phyloP scores from a whole-genome alignment of 352 stramenopile species.

The Phytopythium montanum region DNA sequence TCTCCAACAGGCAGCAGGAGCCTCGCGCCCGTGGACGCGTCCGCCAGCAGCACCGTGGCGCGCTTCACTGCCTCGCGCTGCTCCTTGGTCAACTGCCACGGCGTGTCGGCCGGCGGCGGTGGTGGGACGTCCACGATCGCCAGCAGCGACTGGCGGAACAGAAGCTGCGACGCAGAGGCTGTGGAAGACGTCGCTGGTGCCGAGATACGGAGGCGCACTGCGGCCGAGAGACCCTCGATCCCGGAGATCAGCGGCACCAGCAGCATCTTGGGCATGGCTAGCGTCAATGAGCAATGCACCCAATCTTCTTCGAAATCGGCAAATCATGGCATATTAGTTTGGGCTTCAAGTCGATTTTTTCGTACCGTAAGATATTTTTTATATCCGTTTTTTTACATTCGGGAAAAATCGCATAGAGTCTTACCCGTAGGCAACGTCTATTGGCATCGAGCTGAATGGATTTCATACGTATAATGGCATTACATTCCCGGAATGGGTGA shows the following conservation, averaged over 20 bases:
- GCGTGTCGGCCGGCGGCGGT: neutral
- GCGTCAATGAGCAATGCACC: no score
- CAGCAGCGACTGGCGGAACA: constrained; percentile 15
- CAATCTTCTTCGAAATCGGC: no score
- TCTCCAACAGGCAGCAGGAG: constrained; percentile 17
- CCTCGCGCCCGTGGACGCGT: constrained; percentile 22
- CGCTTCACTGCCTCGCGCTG: constrained; percentile 21
- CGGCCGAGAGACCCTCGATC: constrained; percentile 24
- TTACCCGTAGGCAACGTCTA: no score
- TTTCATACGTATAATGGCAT: no score
- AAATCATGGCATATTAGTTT: no score
- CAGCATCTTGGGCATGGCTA: no score
- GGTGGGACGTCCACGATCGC: constrained; percentile 32
- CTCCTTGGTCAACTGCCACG: constrained; percentile 16
- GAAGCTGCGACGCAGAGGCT: constrained; percentile 5
- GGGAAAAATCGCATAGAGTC: no score
- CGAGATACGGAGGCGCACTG: constrained; percentile 20
- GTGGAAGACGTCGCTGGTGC: constrained; percentile 1
- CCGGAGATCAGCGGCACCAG: constrained; percentile 33
- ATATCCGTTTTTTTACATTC: no score
- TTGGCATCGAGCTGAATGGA: no score
- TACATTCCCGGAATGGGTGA: no score
- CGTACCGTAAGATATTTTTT: no score
- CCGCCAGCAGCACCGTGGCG: constrained; percentile 27
- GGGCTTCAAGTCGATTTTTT: no score